Evolutionary conservation across 2,329 filamentous ascomycete genomes (phyloP).

Genomic region (Colletotrichum lentis): DNA sequence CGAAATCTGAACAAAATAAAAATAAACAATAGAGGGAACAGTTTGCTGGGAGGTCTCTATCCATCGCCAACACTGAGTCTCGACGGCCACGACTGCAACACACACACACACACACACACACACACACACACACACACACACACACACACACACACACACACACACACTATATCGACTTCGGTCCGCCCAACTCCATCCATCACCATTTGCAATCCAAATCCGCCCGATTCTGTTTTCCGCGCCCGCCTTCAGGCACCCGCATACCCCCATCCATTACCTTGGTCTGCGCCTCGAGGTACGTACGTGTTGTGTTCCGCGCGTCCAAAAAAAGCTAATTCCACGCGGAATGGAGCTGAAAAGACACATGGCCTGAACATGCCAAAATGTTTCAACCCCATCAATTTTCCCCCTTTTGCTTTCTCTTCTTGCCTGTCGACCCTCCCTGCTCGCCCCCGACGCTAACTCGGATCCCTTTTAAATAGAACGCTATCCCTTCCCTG

Average conservation of each 20-base stretch:
- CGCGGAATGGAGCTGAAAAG: constrained; percentile 37
- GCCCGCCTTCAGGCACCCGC: neutral
- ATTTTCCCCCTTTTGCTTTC: neutral
- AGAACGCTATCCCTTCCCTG: constrained; percentile 27
- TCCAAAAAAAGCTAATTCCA: constrained; percentile 32
- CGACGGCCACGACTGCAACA: constrained; percentile 16
- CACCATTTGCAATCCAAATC: neutral
- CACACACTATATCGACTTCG: constrained; percentile 21
- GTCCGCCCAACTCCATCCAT: neutral
- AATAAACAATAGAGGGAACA: constrained; percentile 16
- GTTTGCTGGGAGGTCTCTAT: neutral
- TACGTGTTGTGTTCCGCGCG: constrained; percentile 23
- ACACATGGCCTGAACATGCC: constrained; percentile 35
- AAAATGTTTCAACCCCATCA: constrained; percentile 33
- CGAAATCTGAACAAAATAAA: neutral
- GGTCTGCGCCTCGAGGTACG: constrained; percentile 4
- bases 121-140: no score
- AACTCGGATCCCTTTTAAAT: constrained; percentile 20
- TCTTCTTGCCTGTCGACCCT: constrained; percentile 10
- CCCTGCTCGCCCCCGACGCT: neutral
- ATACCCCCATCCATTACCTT: neutral
- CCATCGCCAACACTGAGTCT: neutral
- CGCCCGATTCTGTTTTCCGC: neutral
- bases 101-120: no score
- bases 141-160: no score